Evolutionary conservation across 768 basidiomycete genomes (phyloP), one percentile per base, ranked within the genome.

Genomic region (Trametes maxima): DNA sequence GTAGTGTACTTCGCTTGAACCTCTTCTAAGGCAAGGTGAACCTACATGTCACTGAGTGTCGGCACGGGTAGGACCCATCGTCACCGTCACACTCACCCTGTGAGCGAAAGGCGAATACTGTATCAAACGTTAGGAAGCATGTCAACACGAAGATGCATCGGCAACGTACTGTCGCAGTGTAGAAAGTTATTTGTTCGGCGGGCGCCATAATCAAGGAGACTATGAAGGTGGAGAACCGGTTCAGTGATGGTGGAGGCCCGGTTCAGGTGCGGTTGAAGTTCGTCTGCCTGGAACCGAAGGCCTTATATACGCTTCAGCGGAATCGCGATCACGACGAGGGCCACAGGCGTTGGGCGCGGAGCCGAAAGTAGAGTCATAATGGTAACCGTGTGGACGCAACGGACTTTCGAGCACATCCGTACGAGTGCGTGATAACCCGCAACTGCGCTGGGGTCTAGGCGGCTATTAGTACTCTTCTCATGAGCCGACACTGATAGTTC

Each of bases 11-110:
- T 66, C 2, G 81, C 76, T 3, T 79, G 75, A 1, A 81, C 79
- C 65, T 89, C 87, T n/a, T 79, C 76, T 22, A 90, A 78, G 1
- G 87, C 85, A 14, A 89, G 74, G 61, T 86, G 82, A 16, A 79
- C 79, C 83, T 87, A 63, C 37, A 16, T 33, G 8, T 33, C 28
- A 33, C 8, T 8, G 8, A 33, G 28, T 33, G 8, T 33, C 28
- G 8, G 28, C 28, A 33, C 28, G 28, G n/a, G 28, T 33, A 33
- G 8, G 28, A 8, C 28, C 28, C 28, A 33, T 33, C 28, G 28
- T 33, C 28, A 33, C 28, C 28, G 8, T 3, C 28, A 33, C 28
- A 1, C 45, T 24, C 13, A 46, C 45, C 45, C 45, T 21, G 11
- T 46, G 45, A 8, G 21, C 19, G 21, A 22, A 46, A 1, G 45